These are phyloP conservation scores for Microcera coccophila DNA, from an alignment of 2,329 filamentous ascomycete genomes.

Conservation along the genomic window DNA sequence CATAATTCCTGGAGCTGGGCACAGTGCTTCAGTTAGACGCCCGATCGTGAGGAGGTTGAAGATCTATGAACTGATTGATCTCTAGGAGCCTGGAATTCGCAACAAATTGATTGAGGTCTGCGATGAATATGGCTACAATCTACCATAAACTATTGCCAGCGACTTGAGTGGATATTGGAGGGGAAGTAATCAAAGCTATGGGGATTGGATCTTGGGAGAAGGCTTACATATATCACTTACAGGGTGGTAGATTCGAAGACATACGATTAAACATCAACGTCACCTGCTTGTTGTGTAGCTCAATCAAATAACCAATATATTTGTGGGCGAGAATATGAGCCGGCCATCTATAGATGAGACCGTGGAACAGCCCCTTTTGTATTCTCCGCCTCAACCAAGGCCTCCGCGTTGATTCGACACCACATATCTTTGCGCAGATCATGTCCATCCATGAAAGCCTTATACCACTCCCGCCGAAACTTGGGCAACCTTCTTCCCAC, in stretches of 20 bases:
- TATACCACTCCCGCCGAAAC: slow-evolving; percentile 45
- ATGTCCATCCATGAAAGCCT: slow-evolving; percentile 51
- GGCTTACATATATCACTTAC: too few relatives aligned
- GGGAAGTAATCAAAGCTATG: too few relatives aligned
- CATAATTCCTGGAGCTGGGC: neutral
- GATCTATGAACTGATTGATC: neutral
- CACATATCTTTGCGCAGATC: slow-evolving; percentile 56
- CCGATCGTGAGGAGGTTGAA: too few relatives aligned
- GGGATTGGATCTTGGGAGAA: too few relatives aligned
- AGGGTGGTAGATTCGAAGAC: too few relatives aligned
- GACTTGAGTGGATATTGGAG: too few relatives aligned
- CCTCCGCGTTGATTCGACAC: slow-evolving; percentile 44
- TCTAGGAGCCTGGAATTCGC: neutral
- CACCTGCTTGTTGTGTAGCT: neutral
- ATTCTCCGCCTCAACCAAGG: neutral
- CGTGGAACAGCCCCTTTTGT: neutral
- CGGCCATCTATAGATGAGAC: neutral
- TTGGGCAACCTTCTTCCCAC: slow-evolving; percentile 43
- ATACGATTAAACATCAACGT: too few relatives aligned
- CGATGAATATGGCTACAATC: too few relatives aligned
- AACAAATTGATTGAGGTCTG: neutral
- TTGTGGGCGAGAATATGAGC: too few relatives aligned
- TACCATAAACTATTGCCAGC: too few relatives aligned
- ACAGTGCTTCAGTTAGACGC: neutral
- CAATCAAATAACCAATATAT: too few relatives aligned